Evolutionary conservation across 345 rosid species (phyloP), one percentile per base, ranked within the genome.

Genomic region (Clausena lansium): DNA sequence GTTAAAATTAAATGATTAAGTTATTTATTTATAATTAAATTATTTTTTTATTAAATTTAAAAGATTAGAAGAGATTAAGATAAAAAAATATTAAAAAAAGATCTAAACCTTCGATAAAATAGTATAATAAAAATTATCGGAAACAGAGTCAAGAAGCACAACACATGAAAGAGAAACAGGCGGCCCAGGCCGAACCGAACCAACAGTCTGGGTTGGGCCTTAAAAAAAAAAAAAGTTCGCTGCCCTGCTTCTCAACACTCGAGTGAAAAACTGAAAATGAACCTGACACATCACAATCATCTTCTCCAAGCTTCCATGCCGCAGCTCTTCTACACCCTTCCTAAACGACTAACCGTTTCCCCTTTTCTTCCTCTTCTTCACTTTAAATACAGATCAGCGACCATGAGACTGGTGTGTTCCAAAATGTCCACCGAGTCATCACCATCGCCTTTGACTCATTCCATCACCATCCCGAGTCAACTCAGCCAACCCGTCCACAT

Each of bases 401-500:
- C 19, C 20, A 74, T 17, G 24, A 76, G 63, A 24, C 32, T 28
- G 47, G 24, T 72, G 5, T 76, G 81, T 66, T 54, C 81, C 84
- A 77, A 55, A 71, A 91, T 91, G 90, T 82, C 88, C 2, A 39
- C 75, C 77, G 73, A 33, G 1, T 81, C 90, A 39, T 67, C 78
- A 61, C 54, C 79, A 36, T 28, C 83, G 9, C 41, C 89, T 32
- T 80, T 82, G 32, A 78, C 87, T 52, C 87, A 84, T 67, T 82
- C 86, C 76, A 79, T 94, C 62, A 76, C 85, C 60, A 82, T 91
- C 76, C 85, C 83, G 57, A 70, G 67, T 82, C 97, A 90, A 87
- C 90, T 84, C 77, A 79, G 36, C 41, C 87, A 89, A 6, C 90
- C 94, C 79, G 93, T 93, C 71, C 83, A 66, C 47, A 50, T 95